Percentiles rank a stretch among this genome's conserved stretches.
Evolutionary conservation across 768 basidiomycete genomes (phyloP).

Genomic region (Coprinopsis cinerea): DNA sequence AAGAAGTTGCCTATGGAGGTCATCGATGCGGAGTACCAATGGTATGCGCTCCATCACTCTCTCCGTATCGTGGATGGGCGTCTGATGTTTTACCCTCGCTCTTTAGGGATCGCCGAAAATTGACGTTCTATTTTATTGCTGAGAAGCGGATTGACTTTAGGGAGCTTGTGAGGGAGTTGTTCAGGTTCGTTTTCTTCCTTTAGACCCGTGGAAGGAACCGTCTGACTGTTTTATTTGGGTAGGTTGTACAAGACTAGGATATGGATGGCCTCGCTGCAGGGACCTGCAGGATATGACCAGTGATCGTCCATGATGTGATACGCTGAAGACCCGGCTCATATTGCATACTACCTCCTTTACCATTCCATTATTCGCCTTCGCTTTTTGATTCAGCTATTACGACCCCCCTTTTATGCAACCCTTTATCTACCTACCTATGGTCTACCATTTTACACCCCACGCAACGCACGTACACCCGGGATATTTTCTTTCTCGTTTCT

Average conservation of each 20-base stretch:
- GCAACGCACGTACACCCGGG: too few species aligned
- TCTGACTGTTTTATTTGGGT: background rate
- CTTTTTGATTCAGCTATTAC: too few species aligned
- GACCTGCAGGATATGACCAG: conserved; percentile 35
- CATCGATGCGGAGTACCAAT: conserved; percentile 97
- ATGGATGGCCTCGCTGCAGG: conserved; percentile 88
- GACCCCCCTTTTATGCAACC: too few species aligned
- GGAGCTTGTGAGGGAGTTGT: conserved; percentile 91
- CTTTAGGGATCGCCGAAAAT: conserved; percentile 80
- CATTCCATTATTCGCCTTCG: too few species aligned
- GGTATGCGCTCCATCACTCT: conserved; percentile 43
- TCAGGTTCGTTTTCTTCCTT: conserved; percentile 50
- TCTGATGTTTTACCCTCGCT: background rate
- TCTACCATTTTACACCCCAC: too few species aligned
- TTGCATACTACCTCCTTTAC: too few species aligned
- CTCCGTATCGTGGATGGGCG: background rate
- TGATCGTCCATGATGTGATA: conserved; percentile 8
- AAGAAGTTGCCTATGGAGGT: conserved; percentile 98
- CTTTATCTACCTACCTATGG: too few species aligned
- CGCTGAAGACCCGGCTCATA: background rate
- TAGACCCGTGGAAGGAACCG: background rate
- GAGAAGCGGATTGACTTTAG: conserved; percentile 95
- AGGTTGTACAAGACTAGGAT: conserved; percentile 92
- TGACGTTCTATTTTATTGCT: conserved; percentile 97
- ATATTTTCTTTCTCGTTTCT: too few species aligned